Conservation (phyloP, 371 early-diverging fungal genomes). For the Circinella umbellata region DNA sequence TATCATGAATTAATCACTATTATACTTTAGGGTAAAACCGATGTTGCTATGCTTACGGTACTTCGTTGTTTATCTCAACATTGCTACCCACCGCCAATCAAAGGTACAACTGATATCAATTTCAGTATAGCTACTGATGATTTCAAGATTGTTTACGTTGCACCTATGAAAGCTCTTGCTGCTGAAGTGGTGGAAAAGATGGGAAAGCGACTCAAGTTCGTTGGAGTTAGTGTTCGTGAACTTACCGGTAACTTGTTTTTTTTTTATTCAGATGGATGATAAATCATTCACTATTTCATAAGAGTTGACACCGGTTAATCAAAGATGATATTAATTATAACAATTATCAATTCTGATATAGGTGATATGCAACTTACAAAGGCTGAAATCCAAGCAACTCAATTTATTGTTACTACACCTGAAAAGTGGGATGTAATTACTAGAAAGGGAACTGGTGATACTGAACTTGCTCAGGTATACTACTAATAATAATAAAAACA, state of each 20-base stretch:
- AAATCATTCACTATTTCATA: too few relatives aligned
- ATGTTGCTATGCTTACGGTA: constrained; percentile 96
- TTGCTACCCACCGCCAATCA: constrained; percentile 58
- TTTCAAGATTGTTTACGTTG: constrained; percentile 98
- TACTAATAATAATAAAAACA: not conserved
- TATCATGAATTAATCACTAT: too few relatives aligned
- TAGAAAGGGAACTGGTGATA: constrained; percentile 92
- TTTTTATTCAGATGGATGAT: not conserved
- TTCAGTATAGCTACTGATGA: constrained; percentile 72
- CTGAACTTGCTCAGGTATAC: constrained; percentile 82
- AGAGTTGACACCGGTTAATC: too few relatives aligned
- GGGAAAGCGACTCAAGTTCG: constrained; percentile 79
- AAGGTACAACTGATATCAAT: constrained; percentile 44
- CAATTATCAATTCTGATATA: constrained; percentile 20
- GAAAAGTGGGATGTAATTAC: constrained; percentile 99
- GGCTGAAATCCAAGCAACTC: constrained; percentile 88
- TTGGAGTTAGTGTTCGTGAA: constrained; percentile 90
- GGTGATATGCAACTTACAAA: constrained; percentile 97
- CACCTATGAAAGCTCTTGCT: constrained; percentile 99
- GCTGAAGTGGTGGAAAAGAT: constrained; percentile 97
- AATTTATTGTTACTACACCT: constrained; percentile 99
- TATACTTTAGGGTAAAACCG: constrained; percentile 91
- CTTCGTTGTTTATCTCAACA: constrained; percentile 77
- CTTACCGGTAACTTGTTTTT: constrained; percentile 69
- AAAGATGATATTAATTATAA: too few relatives aligned